Conservation (phyloP, 306 rosid genomes). For the Alnus rubra region DNA sequence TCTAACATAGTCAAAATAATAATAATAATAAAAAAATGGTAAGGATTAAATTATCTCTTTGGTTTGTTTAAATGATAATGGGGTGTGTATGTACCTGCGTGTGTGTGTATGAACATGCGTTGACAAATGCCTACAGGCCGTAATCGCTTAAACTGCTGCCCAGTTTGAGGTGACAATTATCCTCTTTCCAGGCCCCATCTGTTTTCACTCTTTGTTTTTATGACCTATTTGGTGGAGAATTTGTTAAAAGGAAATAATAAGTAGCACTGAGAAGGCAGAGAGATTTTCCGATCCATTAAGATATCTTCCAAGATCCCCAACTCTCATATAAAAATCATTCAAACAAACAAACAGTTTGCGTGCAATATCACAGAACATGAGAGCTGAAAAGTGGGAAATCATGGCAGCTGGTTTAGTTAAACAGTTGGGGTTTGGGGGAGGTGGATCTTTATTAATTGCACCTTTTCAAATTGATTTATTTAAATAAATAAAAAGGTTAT, state of each 20-base stretch:
- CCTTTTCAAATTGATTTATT: slow-evolving; percentile 7
- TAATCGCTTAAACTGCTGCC: slow-evolving; percentile 22
- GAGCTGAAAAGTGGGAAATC: no score
- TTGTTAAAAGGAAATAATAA: neutral
- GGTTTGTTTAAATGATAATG: no score
- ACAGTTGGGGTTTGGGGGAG: neutral
- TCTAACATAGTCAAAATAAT: no score
- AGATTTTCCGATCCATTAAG: slow-evolving; percentile 13
- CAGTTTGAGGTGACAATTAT: slow-evolving; percentile 33
- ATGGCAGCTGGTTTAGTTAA: no score
- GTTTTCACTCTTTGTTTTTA: slow-evolving; percentile 1
- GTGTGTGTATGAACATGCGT: slow-evolving; percentile 42
- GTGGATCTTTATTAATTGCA: slow-evolving; percentile 9
- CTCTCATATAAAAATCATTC: slow-evolving; percentile 5
- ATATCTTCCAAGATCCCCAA: slow-evolving; percentile 25
- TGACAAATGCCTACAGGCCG: slow-evolving; percentile 15
- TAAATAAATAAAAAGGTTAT: slow-evolving; percentile 8
- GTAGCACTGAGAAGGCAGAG: slow-evolving; percentile 29
- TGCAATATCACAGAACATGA: no score
- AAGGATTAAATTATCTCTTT: no score
- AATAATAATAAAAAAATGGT: no score
- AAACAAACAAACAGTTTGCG: neutral
- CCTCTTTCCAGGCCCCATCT: slow-evolving; percentile 3
- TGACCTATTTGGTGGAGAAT: no score
- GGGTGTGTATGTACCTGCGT: no score